Conservation (phyloP, 306 rosid genomes). For the Luffa acutangula region DNA sequence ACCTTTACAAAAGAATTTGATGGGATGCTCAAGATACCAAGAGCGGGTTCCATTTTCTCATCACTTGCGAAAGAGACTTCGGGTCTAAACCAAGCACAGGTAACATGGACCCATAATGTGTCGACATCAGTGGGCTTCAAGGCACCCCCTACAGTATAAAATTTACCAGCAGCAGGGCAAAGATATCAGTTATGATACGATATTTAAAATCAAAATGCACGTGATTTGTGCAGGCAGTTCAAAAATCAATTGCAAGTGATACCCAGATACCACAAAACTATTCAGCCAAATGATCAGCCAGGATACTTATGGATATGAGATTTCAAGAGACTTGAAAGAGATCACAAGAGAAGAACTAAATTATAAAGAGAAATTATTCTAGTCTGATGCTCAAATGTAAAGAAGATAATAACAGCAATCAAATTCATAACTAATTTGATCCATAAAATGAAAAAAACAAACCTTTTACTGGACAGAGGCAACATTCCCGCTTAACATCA, state of each 20-base stretch:
- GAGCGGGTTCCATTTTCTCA: conserved; percentile 98
- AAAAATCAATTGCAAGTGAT: not conserved
- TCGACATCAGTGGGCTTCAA: conserved; percentile 91
- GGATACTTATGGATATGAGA: not conserved
- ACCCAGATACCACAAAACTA: not conserved
- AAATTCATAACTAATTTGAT: conserved; percentile 8
- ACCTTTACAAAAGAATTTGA: conserved; percentile 99
- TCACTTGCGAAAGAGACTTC: conserved; percentile 96
- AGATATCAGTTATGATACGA: conserved; percentile 6
- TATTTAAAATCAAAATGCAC: conserved; percentile 4
- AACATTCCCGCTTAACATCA: conserved; percentile 78
- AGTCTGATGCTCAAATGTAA: not conserved
- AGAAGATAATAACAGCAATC: conserved; percentile 8
- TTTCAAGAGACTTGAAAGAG: not conserved
- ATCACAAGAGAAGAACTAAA: not conserved
- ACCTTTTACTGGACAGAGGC: conserved; percentile 98
- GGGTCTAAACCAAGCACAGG: conserved; percentile 99
- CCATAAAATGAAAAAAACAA: conserved; percentile 1
- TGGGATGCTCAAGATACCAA: conserved; percentile 94
- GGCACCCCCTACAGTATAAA: conserved; percentile 72
- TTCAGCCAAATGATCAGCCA: not conserved
- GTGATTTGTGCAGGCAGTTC: conserved; percentile 2
- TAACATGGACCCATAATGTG: conserved; percentile 93
- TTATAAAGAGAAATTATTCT: not conserved
- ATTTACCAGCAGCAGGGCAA: conserved; percentile 13